phyloP scores from a whole-genome alignment of 2,329 filamentous ascomycete genomes.

The Didymella exigua region DNA sequence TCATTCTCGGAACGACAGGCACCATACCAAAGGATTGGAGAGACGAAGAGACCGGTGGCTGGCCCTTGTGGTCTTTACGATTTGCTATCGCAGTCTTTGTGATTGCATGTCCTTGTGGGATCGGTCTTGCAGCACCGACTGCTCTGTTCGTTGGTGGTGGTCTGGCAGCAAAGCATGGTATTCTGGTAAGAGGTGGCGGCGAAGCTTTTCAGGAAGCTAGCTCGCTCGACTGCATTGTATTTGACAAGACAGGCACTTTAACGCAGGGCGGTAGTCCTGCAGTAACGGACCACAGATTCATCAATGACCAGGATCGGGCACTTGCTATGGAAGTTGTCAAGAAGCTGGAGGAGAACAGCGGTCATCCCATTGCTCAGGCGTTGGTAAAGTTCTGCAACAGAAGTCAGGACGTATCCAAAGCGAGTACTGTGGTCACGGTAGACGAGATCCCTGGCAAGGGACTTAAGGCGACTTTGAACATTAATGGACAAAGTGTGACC shows the following conservation, averaged over 20 bases:
- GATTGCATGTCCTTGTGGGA: conserved; percentile 82
- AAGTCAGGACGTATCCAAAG: conserved; percentile 4
- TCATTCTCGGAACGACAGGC: conserved; percentile 66
- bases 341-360: conserved; percentile 71
- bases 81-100: conserved; percentile 89
- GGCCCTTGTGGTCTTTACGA: conserved; percentile 75
- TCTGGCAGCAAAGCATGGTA: conserved; percentile 77
- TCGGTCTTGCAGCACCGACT: conserved; percentile 84
- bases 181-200: conserved; percentile 82
- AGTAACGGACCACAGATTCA: conserved; percentile 62
- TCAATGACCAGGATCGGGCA: conserved; percentile 37
- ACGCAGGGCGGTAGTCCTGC: conserved; percentile 74
- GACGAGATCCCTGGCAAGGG: conserved; percentile 76
- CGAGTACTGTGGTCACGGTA: conserved; percentile 46
- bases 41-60: conserved; percentile 62
- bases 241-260: conserved; percentile 87
- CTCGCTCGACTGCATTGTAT: conserved; percentile 76
- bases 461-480: conserved; percentile 63
- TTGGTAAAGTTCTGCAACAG: conserved; percentile 65
- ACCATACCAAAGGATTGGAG: conserved; percentile 63
- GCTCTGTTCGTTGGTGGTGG: conserved; percentile 83
- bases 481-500: conserved; percentile 33
- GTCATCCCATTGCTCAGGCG: conserved; percentile 75
- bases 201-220: conserved; percentile 87
- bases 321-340: conserved; percentile 62